phyloP scores from a whole-genome alignment of 192 early-diverging fungal genomes.

The Coemansia reversa region DNA sequence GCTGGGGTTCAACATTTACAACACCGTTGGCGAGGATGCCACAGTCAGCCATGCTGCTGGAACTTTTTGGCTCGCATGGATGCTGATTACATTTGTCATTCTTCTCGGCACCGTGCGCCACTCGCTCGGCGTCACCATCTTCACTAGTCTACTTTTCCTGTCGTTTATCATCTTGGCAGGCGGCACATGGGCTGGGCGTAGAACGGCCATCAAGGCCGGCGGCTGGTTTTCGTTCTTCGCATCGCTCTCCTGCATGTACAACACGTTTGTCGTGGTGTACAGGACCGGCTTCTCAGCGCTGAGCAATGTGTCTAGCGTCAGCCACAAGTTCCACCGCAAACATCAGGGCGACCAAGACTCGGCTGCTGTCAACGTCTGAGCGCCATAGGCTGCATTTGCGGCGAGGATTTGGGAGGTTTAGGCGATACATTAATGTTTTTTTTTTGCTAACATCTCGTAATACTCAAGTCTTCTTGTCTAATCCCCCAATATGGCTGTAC shows the following conservation, averaged over 20 bases:
- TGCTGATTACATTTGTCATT: slow-evolving; percentile 68
- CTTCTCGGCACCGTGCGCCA: slow-evolving; percentile 64
- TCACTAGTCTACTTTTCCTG: slow-evolving; percentile 60
- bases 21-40: slow-evolving; percentile 55
- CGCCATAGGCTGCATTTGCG: too few relatives aligned
- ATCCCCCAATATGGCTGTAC: too few relatives aligned
- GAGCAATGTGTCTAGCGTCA: slow-evolving; percentile 22
- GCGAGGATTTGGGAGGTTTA: too few relatives aligned
- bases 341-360: slow-evolving; percentile 30
- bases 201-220: slow-evolving; percentile 59
- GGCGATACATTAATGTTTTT: background rate
- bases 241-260: slow-evolving; percentile 70
- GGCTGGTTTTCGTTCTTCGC: slow-evolving; percentile 77
- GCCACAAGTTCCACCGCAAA: slow-evolving; percentile 39
- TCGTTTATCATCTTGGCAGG: slow-evolving; percentile 68
- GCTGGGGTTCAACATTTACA: slow-evolving; percentile 58
- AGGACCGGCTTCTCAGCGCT: slow-evolving; percentile 46
- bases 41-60: slow-evolving; percentile 59
- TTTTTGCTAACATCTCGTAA: background rate
- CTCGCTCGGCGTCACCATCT: slow-evolving; percentile 58
- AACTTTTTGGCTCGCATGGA: slow-evolving; percentile 69
- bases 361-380: slow-evolving; percentile 35
- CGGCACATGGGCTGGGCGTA: slow-evolving; percentile 58
- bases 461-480: too few relatives aligned
- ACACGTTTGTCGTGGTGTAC: slow-evolving; percentile 46